Evolutionary conservation across 805 yeast genomes (phyloP).

Genomic region (Kluyveromyces siamensis): DNA sequence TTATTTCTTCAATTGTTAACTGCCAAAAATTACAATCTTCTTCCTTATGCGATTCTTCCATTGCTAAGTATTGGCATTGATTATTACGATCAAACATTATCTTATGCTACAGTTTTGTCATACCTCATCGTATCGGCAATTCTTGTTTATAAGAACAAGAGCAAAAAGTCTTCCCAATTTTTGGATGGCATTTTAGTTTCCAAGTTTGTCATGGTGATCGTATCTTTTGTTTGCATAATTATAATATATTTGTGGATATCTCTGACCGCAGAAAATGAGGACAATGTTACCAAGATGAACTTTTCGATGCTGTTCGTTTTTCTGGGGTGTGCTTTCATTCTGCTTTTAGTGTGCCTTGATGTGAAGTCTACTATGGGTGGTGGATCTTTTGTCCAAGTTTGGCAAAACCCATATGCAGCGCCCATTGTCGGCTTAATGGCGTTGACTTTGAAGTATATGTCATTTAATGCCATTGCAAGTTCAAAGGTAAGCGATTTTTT

Average conservation of each 20-base stretch:
- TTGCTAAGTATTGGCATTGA: constrained; percentile 4
- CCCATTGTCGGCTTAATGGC: constrained; percentile 25
- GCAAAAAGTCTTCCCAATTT: neutral
- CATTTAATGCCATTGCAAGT: constrained; percentile 20
- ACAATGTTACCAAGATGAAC: constrained; percentile 10
- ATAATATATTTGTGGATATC: constrained; percentile 1
- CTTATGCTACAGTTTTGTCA: neutral
- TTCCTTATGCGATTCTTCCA: constrained; percentile 7
- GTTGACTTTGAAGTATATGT: constrained; percentile 27
- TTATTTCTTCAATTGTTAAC: constrained; percentile 5
- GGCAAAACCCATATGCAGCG: constrained; percentile 12
- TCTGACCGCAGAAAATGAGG: constrained; percentile 1
- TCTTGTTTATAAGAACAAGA: neutral
- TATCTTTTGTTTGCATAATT: neutral
- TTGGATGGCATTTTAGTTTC: constrained; percentile 1
- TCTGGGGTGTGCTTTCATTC: constrained; percentile 21
- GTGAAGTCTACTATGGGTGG: neutral
- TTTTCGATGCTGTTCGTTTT: constrained; percentile 24
- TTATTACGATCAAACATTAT: neutral
- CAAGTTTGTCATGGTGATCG: neutral
- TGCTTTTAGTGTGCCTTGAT: constrained; percentile 22
- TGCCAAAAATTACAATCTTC: constrained; percentile 3
- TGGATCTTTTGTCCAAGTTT: constrained; percentile 4
- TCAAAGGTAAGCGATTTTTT: constrained; percentile 9
- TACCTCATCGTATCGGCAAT: neutral